Evolutionary conservation across 2,329 filamentous ascomycete genomes (phyloP).

Genomic region (Fonsecaea pedrosoi): DNA sequence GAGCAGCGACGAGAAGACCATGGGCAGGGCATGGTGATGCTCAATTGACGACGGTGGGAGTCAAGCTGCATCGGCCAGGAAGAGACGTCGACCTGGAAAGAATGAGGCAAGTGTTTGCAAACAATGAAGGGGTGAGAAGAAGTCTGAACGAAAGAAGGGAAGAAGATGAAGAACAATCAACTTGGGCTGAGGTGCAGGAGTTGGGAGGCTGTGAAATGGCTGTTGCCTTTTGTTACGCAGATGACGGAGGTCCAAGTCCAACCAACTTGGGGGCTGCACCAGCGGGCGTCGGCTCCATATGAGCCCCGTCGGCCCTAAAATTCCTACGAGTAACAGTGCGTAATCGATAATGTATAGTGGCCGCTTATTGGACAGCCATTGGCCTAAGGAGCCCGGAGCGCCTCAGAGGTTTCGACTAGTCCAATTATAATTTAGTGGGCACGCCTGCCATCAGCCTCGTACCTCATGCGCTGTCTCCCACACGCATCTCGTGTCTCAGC

Average conservation of each 20-base stretch:
- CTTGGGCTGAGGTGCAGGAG: neutral
- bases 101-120: neutral
- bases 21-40: slow-evolving; percentile 37
- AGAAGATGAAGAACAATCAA: neutral
- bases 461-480: neutral
- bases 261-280: neutral
- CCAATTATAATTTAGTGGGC: neutral
- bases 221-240: slow-evolving; percentile 6
- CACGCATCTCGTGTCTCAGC: neutral
- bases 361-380: neutral
- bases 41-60: slow-evolving; percentile 38
- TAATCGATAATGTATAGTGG: neutral
- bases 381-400: neutral
- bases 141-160: neutral
- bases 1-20: slow-evolving; percentile 33
- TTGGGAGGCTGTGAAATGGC: neutral
- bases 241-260: neutral
- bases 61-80: slow-evolving; percentile 36
- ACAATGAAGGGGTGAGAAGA: neutral
- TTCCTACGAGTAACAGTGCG: neutral
- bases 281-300: neutral
- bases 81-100: neutral
- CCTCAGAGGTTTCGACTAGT: neutral
- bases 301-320: neutral
- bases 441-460: neutral